Evolutionary conservation across 257 asterid genomes (phyloP), one percentile per base, ranked within the genome.

Genomic region (Solanum raphanifolium): DNA sequence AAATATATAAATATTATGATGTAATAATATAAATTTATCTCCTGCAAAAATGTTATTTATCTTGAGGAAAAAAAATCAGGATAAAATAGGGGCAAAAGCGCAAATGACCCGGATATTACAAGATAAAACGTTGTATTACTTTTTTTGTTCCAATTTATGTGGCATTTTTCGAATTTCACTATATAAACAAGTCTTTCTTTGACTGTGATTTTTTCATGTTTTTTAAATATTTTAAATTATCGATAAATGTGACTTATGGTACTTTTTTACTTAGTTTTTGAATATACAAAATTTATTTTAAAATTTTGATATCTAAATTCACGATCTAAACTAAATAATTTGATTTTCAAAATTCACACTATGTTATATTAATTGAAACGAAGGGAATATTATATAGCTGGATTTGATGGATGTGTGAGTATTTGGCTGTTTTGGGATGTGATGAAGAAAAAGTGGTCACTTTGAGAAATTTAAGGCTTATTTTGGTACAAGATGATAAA

Each of bases 351-450:
- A 43, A 43, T 43, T 43, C 5, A 43, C 0, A 43, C 48, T 5
- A 48, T 48, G 0, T 48, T 15, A 48, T 23, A 1, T 60, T 3
- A 21, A 60, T 60, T 23, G 29, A 60, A 4, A 9, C 29, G 9
- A 4, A 62, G 2, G 25, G 3, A 62, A n/a, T 73, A 25, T 66
- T 35, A 66, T 25, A 81, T 86, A 76, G 86, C 48, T 23, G 43
- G 83, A 88, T 83, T 87, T 55, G 82, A 79, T 82, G 89, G 5
- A 60, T 1, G 79, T 71, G 89, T 60, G 87, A 69, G 21, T 8
- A 72, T 38, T 55, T 82, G 25, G 25, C 46, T 43, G 66, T 25
- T 43, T 43, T 27, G 66, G 84, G 25, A 43, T 25, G 5, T 79
- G 65, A 79, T 79, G 65, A 32, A 8, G 10, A 7, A 25, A 43